Conservation (phyloP, 495 filamentous ascomycete genomes). For the Penicillium coffeae region DNA sequence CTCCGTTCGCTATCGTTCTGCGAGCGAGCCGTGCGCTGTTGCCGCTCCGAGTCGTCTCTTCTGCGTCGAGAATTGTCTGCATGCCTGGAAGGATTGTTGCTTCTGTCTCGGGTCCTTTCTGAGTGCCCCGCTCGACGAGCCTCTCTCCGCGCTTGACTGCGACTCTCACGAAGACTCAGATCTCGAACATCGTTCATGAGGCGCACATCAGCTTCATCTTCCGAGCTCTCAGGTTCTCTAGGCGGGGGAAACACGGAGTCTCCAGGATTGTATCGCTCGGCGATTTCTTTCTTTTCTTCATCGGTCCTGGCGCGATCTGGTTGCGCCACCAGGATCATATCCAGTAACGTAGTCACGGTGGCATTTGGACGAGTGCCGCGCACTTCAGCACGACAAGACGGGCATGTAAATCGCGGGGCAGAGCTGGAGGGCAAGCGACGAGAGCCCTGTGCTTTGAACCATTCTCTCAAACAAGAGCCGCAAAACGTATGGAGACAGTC, state of each 20-base stretch:
- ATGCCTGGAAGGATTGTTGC: constrained; percentile 21
- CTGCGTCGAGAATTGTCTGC: constrained; percentile 39
- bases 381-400: constrained; percentile 83
- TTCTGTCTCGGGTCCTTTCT: constrained; percentile 11
- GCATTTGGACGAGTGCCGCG: constrained; percentile 81
- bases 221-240: constrained; percentile 15
- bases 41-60: constrained; percentile 39
- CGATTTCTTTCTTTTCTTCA: constrained; percentile 68
- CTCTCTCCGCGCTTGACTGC: constrained; percentile 31
- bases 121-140: constrained; percentile 25
- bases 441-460: constrained; percentile 69
- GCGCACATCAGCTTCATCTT: constrained; percentile 59
- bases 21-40: constrained; percentile 14
- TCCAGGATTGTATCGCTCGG: constrained; percentile 67
- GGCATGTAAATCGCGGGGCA: constrained; percentile 71
- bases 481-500: constrained; percentile 98
- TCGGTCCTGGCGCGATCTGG: constrained; percentile 63
- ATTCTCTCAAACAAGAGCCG: constrained; percentile 88
- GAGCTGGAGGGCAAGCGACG: constrained; percentile 41
- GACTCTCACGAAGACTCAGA: constrained; percentile 65
- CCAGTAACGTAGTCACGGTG: constrained; percentile 74
- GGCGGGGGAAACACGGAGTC: constrained; percentile 56
- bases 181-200: constrained; percentile 67
- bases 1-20: constrained; percentile 21
- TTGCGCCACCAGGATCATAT: constrained; percentile 69